A percentile compares a stretch with the other conserved stretches of the same genome.
These are phyloP conservation scores for Septoria petroselini DNA, from an alignment of 2,329 filamentous ascomycete genomes.

Conservation along the genomic window DNA sequence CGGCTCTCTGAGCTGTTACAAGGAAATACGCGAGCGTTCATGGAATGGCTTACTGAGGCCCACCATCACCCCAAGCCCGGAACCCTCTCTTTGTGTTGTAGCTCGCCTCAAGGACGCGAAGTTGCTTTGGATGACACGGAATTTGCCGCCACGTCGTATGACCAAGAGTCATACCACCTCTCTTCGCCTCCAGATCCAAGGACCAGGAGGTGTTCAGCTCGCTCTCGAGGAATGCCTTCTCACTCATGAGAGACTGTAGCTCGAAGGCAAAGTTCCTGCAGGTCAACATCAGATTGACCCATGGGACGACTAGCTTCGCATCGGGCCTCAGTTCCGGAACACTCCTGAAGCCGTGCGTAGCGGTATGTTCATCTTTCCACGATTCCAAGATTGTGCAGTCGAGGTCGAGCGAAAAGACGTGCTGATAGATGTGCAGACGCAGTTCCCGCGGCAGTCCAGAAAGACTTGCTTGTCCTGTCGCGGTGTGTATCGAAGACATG, in stretches of 20 bases:
- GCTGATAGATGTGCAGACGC: constrained; percentile 21
- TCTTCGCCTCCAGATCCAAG: constrained; percentile 20
- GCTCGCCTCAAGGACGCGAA: constrained; percentile 13
- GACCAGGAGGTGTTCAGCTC: constrained; percentile 15
- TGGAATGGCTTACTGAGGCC: constrained; percentile 18
- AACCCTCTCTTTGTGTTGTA: constrained; percentile 20
- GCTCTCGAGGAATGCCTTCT: constrained; percentile 10
- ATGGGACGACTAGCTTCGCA: constrained; percentile 19
- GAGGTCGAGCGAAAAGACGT: constrained; percentile 21
- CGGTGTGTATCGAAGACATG: background rate
- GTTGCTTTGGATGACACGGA: constrained; percentile 22
- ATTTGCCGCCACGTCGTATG: constrained; percentile 20
- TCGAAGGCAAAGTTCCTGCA: constrained; percentile 22
- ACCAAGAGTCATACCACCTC: constrained; percentile 15
- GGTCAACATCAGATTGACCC: constrained; percentile 24
- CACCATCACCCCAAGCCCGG: constrained; percentile 21
- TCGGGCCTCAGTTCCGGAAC: constrained; percentile 17
- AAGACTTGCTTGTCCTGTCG: constrained; percentile 14
- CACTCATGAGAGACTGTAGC: constrained; percentile 16
- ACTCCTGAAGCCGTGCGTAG: constrained; percentile 43
- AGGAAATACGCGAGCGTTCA: too few relatives aligned
- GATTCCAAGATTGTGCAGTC: constrained; percentile 10
- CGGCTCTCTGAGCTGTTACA: background rate
- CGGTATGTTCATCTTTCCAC: constrained; percentile 17
- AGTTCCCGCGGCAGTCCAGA: constrained; percentile 22